Evolutionary conservation across 1,284 basidiomycete species (phyloP).

Genomic region (Austroboletus niveus): DNA sequence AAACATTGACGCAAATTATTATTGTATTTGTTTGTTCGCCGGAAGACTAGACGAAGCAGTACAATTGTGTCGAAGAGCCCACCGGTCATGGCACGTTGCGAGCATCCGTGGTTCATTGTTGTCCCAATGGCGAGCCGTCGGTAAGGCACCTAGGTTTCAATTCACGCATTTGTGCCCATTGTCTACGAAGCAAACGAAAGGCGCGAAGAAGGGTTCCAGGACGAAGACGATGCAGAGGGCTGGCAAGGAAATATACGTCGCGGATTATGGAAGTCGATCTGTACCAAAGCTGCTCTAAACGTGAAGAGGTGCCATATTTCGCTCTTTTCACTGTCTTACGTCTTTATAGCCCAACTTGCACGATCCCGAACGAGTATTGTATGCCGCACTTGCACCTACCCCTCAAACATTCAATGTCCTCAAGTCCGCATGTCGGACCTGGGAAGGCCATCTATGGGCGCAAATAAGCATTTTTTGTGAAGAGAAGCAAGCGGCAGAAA

Average conservation of each 20-base stretch:
- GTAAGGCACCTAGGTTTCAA: conserved; percentile 37
- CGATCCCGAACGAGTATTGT: conserved; percentile 78
- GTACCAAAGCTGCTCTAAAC: conserved; percentile 75
- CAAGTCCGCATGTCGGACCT: conserved; percentile 77
- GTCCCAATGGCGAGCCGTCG: conserved; percentile 71
- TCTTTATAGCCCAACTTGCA: conserved; percentile 59
- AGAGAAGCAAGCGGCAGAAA: conserved; percentile 67
- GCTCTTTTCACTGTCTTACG: conserved; percentile 5
- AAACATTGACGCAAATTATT: conserved; percentile 60
- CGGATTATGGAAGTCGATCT: conserved; percentile 83
- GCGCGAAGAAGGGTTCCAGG: conserved; percentile 51
- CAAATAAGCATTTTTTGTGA: conserved; percentile 86
- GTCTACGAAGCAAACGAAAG: conserved; percentile 45
- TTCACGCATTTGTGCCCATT: conserved; percentile 2
- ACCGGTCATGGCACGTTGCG: conserved; percentile 91
- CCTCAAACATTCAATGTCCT: conserved; percentile 75
- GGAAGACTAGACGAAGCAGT: conserved; percentile 84
- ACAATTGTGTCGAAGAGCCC: conserved; percentile 78
- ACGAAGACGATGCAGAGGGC: conserved; percentile 45
- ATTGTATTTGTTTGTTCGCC: conserved; percentile 74
- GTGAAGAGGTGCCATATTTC: conserved; percentile 43
- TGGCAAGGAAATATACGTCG: conserved; percentile 75
- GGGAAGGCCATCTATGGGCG: conserved; percentile 97
- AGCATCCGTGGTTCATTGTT: conserved; percentile 76
- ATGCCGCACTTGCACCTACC: conserved; percentile 84